Base-by-base conservation (phyloP, 2,329 filamentous ascomycete genomes). In the Pyrenochaeta sp. region DNA sequence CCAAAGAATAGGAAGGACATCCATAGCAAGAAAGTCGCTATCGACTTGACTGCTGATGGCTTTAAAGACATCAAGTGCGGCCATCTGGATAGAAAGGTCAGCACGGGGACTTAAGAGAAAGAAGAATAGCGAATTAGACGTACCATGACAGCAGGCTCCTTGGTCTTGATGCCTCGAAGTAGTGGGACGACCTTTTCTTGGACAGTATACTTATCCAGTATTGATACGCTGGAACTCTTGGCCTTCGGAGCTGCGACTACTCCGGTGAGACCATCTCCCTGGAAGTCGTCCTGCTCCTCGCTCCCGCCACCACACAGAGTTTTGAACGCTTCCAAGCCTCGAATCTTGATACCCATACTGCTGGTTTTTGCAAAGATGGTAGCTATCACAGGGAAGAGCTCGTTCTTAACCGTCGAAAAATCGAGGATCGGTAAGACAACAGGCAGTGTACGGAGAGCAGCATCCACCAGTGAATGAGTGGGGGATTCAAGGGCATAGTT, bases 141-240 rank as follows among this genome's bases (percentile, higher is more conserved):
- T 75, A 82, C 80, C 91, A 98, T 98, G 9, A 99, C 95, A 7
- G 93, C 93, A 0, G 95, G 95, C 76, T 99, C 95, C 74, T 97
- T 98, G 0, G 95, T 99, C 79, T 97, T 98, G 80, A 99, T 98
- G 1, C 85, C 93, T 72, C 91, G 93, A 59, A 99, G 84, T 4
- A 98, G 81, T 0, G 95, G 95, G 0, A 98, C 86, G 34, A 99
- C 91, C 81, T 97, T 98, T 75, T 99, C 95, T 76, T 99, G 95
- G 80, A 99, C 94, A 0, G 95, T 98, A 73, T 95, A 98, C 77
- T 98, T 98, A 80, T 99, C 95, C 28, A 99, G 82, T 2, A 94
- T 93, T 1, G 88, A 92, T 0, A 90, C 90, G 0, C 86, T 90
- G 3, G 85, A 86, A 2, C 84, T 81, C 72, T 89, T 89, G 56